A percentile compares a stretch with the other conserved stretches of the same genome.
Evolutionary conservation across 768 basidiomycete species (phyloP).

Genomic region (Auricularia sp.): DNA sequence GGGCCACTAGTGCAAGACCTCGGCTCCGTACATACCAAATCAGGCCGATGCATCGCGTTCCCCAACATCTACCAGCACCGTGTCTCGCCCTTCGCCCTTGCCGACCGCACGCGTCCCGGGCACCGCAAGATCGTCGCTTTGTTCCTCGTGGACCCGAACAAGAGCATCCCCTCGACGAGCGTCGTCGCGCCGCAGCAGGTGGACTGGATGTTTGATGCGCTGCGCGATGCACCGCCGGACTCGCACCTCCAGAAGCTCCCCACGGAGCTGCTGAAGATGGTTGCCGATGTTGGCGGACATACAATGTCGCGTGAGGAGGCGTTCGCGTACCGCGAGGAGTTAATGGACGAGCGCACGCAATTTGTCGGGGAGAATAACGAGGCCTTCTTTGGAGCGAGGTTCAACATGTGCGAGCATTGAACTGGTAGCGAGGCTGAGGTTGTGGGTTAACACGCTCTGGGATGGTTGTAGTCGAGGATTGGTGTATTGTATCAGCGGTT

Average conservation of each 20-base stretch:
- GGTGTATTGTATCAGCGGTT: too few species aligned
- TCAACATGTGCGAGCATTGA: slow-evolving; percentile 31
- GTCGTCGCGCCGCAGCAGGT: slow-evolving; percentile 42
- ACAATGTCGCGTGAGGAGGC: slow-evolving; percentile 32
- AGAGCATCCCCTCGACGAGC: slow-evolving; percentile 32
- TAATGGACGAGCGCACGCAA: slow-evolving; percentile 24
- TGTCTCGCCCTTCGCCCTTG: slow-evolving; percentile 30
- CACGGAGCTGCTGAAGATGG: slow-evolving; percentile 33
- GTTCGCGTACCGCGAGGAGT: slow-evolving; percentile 19
- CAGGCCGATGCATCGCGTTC: slow-evolving; percentile 35
- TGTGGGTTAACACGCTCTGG: too few species aligned
- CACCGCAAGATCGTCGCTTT: slow-evolving; percentile 34
- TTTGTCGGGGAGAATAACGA: slow-evolving; percentile 34
- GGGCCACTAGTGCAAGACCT: slow-evolving; percentile 27
- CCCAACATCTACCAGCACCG: slow-evolving; percentile 44
- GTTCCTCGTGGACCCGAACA: slow-evolving; percentile 32
- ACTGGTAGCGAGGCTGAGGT: too few species aligned
- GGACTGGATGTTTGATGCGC: slow-evolving; percentile 31
- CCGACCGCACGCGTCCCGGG: slow-evolving; percentile 33
- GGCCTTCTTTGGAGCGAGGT: slow-evolving; percentile 42
- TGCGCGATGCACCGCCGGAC: slow-evolving; percentile 17
- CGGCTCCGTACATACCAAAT: slow-evolving; percentile 20
- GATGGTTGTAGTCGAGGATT: too few species aligned
- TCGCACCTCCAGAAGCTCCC: slow-evolving; percentile 30
- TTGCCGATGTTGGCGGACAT: slow-evolving; percentile 30